Base-by-base conservation (phyloP, 2,329 filamentous ascomycete species). In the Neofusicoccum sp. region DNA sequence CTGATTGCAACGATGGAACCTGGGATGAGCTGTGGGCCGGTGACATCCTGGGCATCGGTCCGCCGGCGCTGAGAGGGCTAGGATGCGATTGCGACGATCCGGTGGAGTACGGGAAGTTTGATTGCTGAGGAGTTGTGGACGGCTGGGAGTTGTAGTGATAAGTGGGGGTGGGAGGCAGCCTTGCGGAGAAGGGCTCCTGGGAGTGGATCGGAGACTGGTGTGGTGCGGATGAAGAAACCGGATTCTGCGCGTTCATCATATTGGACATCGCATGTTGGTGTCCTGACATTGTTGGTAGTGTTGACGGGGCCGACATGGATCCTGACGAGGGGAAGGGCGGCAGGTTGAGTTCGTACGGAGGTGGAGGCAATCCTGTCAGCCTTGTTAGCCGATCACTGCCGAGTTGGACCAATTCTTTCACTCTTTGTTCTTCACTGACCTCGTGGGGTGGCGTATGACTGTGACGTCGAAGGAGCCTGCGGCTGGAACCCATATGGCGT, bases 291-390 rank as follows among this genome's bases (percentile, higher is more conserved):
- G 79, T 73, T 16, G 79, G 76, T 57, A 82, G 71, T 63, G 71
- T 78, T 33, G 76, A 73, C 16, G 82, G 80, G 58, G 83, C 83
- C 9, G 83, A 80, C 70, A 86, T 81, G 16, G 84, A 78, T 65
- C 84, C 77, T 47, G 81, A 78, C 53, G 82, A 82, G 63, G 86
- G 82, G 71, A 88, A 91, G 34, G 86, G 80, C 45, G 86, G 83
- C 63, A 88, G 81, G 28, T 86, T 85, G 63, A 85, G 79, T 64
- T 89, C 87, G 74, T 88, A 91, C 6, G 87, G 82, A 62, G 88
- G 85, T 59, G 84, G 80, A 63, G 89, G 83, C 59, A 93, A 78
- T 51, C 81, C 82, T 70, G 91, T 86, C 28, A 43, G 44, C 47
- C 58, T 60, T 51, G 58, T 60, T 49, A 60, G 58, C 47, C 31